Conservation (phyloP, 2,329 filamentous ascomycete genomes). For the Fusarium armeniacum region DNA sequence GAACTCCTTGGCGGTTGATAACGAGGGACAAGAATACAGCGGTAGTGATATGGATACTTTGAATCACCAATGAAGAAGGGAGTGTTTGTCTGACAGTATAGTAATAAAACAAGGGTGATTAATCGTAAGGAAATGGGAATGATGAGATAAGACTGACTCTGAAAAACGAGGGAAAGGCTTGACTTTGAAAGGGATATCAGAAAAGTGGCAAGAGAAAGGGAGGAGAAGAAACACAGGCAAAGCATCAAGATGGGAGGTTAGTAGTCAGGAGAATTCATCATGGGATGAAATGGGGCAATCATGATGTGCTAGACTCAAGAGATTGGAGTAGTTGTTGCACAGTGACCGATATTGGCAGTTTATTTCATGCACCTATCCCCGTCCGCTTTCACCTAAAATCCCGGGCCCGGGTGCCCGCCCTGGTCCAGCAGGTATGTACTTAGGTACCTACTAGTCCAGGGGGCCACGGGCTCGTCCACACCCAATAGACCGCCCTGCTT, state of each 20-base stretch:
- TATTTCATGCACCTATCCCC: conserved; percentile 24
- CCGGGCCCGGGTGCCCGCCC: conserved; percentile 24
- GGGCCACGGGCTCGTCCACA: conserved; percentile 26
- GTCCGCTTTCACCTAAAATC: conserved; percentile 16
- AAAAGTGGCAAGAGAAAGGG: conserved; percentile 11
- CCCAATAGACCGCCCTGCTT: conserved; percentile 32
- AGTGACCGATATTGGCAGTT: conserved; percentile 23
- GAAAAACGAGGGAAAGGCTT: conserved; percentile 25
- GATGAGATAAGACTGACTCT: conserved; percentile 24
- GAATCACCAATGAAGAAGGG: conserved; percentile 21
- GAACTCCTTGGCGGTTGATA: conserved; percentile 31
- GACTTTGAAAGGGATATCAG: conserved; percentile 16
- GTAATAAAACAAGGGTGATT: conserved; percentile 22
- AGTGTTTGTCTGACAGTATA: conserved; percentile 5
- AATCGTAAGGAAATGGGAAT: conserved; percentile 1
- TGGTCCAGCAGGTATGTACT: neutral
- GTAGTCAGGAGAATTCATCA: conserved; percentile 27
- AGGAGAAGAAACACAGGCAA: neutral
- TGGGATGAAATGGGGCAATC: conserved; percentile 14
- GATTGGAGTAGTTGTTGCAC: conserved; percentile 2
- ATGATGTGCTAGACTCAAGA: conserved; percentile 17
- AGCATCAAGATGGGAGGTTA: conserved; percentile 1
- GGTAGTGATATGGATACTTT: conserved; percentile 4
- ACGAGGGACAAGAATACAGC: conserved; percentile 18
- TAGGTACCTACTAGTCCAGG: neutral